Conservation (phyloP, 306 rosid species). For the Trifolium repens region DNA sequence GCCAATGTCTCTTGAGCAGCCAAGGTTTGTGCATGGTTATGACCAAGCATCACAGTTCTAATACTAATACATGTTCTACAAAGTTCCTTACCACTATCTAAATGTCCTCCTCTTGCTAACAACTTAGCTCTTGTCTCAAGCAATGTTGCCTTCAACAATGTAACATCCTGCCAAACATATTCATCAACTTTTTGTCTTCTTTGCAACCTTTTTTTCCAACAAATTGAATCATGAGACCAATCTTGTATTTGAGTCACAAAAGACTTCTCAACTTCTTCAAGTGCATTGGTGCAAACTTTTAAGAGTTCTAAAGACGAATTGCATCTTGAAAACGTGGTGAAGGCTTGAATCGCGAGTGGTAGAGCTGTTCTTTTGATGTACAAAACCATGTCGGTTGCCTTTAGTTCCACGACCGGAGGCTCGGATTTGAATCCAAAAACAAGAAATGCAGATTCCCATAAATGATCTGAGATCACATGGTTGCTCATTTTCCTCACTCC, state of each 20-base stretch:
- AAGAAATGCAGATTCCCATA: conserved; percentile 88
- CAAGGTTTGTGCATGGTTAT: conserved; percentile 77
- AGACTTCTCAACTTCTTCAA: conserved; percentile 89
- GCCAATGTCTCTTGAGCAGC: conserved; percentile 91
- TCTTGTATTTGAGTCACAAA: conserved; percentile 89
- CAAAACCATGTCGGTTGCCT: conserved; percentile 69
- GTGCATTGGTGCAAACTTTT: conserved; percentile 82
- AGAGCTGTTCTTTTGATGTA: conserved; percentile 78
- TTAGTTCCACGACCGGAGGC: conserved; percentile 69
- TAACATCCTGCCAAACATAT: conserved; percentile 92
- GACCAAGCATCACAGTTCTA: conserved; percentile 90
- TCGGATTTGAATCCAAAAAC: conserved; percentile 91
- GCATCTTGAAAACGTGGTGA: conserved; percentile 80
- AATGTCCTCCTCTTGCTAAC: conserved; percentile 73
- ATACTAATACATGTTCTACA: conserved; percentile 88
- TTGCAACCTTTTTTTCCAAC: conserved; percentile 81
- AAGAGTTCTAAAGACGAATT: conserved; percentile 78
- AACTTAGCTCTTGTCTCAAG: conserved; percentile 88
- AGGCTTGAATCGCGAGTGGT: conserved; percentile 83
- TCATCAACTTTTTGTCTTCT: conserved; percentile 71
- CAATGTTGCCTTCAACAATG: conserved; percentile 77
- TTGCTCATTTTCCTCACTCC: conserved; percentile 65
- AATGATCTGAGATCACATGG: conserved; percentile 62
- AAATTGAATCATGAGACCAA: conserved; percentile 73
- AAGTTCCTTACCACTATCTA: conserved; percentile 78